phyloP scores from a whole-genome alignment of 1,139 yeast species.

The Blastobotrys arbuscula region DNA sequence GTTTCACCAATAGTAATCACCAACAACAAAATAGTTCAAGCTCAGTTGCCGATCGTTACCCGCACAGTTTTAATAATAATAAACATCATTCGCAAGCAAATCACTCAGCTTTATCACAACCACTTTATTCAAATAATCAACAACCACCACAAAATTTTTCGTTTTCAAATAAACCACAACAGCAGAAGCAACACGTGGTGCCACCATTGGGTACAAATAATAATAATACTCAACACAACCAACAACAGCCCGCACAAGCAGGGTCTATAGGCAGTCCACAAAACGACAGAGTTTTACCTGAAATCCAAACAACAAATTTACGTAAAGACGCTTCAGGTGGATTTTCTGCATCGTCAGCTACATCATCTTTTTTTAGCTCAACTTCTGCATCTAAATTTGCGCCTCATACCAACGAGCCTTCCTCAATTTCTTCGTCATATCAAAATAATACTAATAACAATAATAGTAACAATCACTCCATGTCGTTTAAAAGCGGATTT shows the following conservation, averaged over 20 bases:
- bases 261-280: not conserved
- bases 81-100: not conserved
- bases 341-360: conserved; percentile 11
- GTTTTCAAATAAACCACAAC: not conserved
- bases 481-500: not conserved
- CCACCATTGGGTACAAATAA: not conserved
- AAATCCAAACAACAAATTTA: too few relatives aligned
- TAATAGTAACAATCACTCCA: not conserved
- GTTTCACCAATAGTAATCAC: not conserved
- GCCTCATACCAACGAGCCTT: conserved; percentile 30
- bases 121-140: not conserved
- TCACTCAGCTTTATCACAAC: not conserved
- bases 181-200: not conserved
- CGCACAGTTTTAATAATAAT: not conserved
- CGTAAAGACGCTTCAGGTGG: not conserved
- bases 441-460: conserved; percentile 18
- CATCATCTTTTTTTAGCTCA: conserved; percentile 27
- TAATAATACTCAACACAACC: not conserved
- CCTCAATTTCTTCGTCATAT: conserved; percentile 31
- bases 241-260: not conserved
- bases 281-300: not conserved
- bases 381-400: conserved; percentile 27
- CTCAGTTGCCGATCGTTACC: not conserved
- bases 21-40: too few relatives aligned
- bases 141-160: not conserved